Evolutionary conservation across 2,329 filamentous ascomycete species (phyloP).

Genomic region (Orbilia blumenaviensis): DNA sequence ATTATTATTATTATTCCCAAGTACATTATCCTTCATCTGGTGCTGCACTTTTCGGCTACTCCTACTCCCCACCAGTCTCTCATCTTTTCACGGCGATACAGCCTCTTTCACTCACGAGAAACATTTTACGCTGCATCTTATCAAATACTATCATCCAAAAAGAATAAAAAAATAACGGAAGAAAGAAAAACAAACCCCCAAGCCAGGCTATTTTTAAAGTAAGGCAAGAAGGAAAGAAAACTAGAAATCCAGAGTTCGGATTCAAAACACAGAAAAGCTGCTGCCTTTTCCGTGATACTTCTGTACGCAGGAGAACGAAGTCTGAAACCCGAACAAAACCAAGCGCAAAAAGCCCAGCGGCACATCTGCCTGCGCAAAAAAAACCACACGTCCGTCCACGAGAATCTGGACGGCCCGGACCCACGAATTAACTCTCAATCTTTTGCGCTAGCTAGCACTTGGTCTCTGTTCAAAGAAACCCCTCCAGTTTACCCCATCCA

Average conservation of each 20-base stretch:
- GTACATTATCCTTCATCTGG: slow-evolving; percentile 3
- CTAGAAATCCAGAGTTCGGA: slow-evolving; percentile 5
- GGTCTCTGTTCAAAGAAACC: slow-evolving; percentile 22
- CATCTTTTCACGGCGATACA: slow-evolving; percentile 21
- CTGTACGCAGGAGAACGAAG: slow-evolving; percentile 42
- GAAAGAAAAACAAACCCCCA: background rate
- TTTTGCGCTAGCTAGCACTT: slow-evolving; percentile 36
- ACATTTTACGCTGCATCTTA: slow-evolving; percentile 43
- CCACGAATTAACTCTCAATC: slow-evolving; percentile 41
- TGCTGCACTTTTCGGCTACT: slow-evolving; percentile 34
- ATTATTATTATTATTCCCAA: slow-evolving; percentile 31
- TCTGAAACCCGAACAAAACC: slow-evolving; percentile 51
- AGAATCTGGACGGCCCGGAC: slow-evolving; percentile 43
- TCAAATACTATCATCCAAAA: slow-evolving; percentile 40
- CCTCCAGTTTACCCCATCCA: slow-evolving; percentile 39
- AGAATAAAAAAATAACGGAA: background rate
- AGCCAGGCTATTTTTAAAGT: background rate
- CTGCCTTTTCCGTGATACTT: slow-evolving; percentile 52
- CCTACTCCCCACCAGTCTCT: slow-evolving; percentile 30
- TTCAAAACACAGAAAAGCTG: slow-evolving; percentile 45
- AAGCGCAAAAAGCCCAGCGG: slow-evolving; percentile 35
- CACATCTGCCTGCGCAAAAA: slow-evolving; percentile 45
- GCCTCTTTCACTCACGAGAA: slow-evolving; percentile 17
- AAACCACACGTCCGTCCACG: slow-evolving; percentile 26
- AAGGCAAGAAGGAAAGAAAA: background rate